Evolutionary conservation across 2,329 filamentous ascomycete genomes (phyloP).

Genomic region (Fusarium haematococcum): DNA sequence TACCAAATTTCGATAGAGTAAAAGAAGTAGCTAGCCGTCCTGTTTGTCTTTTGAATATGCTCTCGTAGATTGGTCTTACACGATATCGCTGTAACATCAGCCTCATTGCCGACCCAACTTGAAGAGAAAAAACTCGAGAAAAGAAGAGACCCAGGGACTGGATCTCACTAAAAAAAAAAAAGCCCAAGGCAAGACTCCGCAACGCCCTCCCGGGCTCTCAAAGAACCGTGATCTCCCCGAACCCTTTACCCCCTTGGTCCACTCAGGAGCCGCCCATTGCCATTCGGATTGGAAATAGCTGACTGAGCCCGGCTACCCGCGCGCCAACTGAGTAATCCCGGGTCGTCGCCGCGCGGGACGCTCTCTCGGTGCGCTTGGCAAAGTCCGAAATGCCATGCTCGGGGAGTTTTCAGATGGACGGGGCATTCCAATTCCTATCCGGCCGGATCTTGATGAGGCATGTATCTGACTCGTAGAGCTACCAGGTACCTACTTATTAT

Average conservation of each 20-base stretch:
- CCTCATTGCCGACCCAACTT: constrained; percentile 31
- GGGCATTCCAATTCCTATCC: not conserved
- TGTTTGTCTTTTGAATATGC: constrained; percentile 7
- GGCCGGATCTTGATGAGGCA: not conserved
- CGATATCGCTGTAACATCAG: constrained; percentile 12
- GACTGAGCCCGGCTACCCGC: constrained; percentile 37
- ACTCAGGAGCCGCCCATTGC: constrained; percentile 29
- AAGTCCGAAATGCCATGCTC: not conserved
- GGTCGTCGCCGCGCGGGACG: constrained; percentile 1
- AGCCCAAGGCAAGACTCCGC: not conserved
- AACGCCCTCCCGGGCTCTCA: constrained; percentile 13
- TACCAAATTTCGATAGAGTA: not conserved
- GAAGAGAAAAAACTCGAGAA: not conserved
- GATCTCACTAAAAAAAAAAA: constrained; percentile 25
- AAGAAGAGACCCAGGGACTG: not conserved
- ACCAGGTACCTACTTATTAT: not conserved
- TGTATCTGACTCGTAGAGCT: not conserved
- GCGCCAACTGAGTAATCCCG: constrained; percentile 41
- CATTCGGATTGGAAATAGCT: constrained; percentile 34
- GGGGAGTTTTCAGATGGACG: not conserved
- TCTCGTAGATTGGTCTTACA: constrained; percentile 6
- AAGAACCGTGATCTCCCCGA: constrained; percentile 20
- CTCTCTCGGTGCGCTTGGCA: not conserved
- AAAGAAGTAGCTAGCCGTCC: not conserved
- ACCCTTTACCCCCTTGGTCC: constrained; percentile 11